Evolutionary conservation across 1,284 basidiomycete genomes (phyloP).

Genomic region (Agaricales sp.): DNA sequence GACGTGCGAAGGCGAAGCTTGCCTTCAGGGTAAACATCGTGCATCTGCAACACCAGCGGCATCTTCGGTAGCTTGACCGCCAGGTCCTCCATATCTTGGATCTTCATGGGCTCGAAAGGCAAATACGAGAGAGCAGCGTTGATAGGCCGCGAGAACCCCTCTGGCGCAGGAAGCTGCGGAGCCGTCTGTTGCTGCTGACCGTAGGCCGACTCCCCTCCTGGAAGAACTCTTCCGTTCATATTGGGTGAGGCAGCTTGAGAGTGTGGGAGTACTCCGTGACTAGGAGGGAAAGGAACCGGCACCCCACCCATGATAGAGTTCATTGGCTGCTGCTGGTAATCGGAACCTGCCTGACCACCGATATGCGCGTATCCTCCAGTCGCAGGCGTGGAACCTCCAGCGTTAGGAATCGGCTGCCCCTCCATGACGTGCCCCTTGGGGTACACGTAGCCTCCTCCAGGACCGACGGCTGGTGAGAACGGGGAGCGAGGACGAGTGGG

Average conservation of each 20-base stretch:
- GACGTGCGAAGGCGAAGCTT: constrained; percentile 71
- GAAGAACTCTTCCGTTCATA: constrained; percentile 9
- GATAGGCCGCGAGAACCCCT: constrained; percentile 59
- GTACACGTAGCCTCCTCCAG: constrained; percentile 26
- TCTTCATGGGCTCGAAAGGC: constrained; percentile 56
- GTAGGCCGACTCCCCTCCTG: background rate
- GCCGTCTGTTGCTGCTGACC: background rate
- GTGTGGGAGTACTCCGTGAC: constrained; percentile 12
- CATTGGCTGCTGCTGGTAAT: too few species aligned
- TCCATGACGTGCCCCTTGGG: constrained; percentile 44
- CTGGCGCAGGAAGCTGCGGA: constrained; percentile 46
- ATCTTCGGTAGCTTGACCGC: constrained; percentile 49
- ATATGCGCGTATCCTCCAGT: background rate
- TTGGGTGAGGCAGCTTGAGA: constrained; percentile 20
- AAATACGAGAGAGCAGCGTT: constrained; percentile 58
- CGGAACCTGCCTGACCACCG: background rate
- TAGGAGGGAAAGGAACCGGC: constrained; percentile 10
- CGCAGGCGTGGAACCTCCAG: background rate
- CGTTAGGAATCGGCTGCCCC: constrained; percentile 29
- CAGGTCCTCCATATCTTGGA: constrained; percentile 67
- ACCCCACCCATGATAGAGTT: background rate
- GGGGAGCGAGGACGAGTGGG: constrained; percentile 23
- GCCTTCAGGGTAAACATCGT: constrained; percentile 67
- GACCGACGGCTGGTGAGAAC: constrained; percentile 21
- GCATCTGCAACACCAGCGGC: constrained; percentile 60